A percentile compares a stretch with the other conserved stretches of the same genome.
phyloP scores from a whole-genome alignment of 2,329 filamentous ascomycete genomes.

The Botrytis fragariae region DNA sequence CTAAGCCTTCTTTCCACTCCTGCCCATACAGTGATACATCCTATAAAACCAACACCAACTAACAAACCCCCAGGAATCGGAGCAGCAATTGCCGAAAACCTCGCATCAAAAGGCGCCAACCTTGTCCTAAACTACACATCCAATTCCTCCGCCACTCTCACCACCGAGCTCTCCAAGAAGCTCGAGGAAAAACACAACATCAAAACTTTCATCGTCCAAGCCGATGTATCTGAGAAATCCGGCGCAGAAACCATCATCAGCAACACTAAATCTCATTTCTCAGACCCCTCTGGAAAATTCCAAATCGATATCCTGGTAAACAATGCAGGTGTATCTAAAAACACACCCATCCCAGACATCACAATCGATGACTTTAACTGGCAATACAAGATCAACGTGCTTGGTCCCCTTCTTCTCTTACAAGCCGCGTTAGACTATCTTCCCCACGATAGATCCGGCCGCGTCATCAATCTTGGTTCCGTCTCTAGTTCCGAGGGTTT shows the following conservation, averaged over 20 bases:
- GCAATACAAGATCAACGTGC: slow-evolving; percentile 77
- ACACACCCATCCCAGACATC: slow-evolving; percentile 63
- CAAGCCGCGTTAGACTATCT: slow-evolving; percentile 71
- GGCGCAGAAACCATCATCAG: slow-evolving; percentile 60
- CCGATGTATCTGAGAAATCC: slow-evolving; percentile 63
- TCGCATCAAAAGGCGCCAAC: slow-evolving; percentile 66
- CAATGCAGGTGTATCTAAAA: slow-evolving; percentile 73
- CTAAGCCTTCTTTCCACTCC: background rate
- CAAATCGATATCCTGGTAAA: slow-evolving; percentile 83
- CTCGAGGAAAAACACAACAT: slow-evolving; percentile 58
- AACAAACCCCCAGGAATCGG: slow-evolving; percentile 63
- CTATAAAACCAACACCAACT: slow-evolving; percentile 1
- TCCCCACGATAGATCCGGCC: slow-evolving; percentile 63
- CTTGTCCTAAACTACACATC: slow-evolving; percentile 67
- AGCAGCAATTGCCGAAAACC: slow-evolving; percentile 58
- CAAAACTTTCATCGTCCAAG: slow-evolving; percentile 62
- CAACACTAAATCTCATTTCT: slow-evolving; percentile 57
- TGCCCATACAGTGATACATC: background rate
- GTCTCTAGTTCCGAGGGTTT: slow-evolving; percentile 56
- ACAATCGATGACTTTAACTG: slow-evolving; percentile 63
- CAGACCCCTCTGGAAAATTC: slow-evolving; percentile 50
- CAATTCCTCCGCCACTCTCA: slow-evolving; percentile 53
- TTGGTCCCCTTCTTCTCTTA: slow-evolving; percentile 74
- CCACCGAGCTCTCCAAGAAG: slow-evolving; percentile 52
- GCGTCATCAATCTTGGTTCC: slow-evolving; percentile 61